These are phyloP conservation scores for Chlorella sorokiniana DNA, from an alignment of 139 green algal species.

Conservation along the genomic window DNA sequence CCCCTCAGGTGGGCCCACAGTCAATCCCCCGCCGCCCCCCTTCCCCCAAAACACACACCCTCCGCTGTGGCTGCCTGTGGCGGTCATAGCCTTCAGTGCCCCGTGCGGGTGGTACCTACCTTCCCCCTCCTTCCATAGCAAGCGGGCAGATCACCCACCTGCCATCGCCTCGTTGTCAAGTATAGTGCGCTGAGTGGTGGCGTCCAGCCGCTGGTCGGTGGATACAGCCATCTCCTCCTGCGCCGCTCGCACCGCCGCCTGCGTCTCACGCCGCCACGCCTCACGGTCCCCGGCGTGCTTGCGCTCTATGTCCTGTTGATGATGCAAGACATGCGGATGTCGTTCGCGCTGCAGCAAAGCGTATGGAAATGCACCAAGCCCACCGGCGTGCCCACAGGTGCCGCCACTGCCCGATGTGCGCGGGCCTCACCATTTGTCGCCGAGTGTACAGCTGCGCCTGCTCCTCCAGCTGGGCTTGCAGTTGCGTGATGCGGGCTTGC, in stretches of 20 bases:
- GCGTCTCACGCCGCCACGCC: slow-evolving; percentile 75
- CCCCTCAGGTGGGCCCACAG: too few relatives aligned
- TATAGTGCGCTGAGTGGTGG: slow-evolving; percentile 83
- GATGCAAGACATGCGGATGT: background rate
- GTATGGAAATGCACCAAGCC: background rate
- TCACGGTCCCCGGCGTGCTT: slow-evolving; percentile 83
- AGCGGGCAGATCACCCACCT: slow-evolving; percentile 72
- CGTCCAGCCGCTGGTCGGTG: slow-evolving; percentile 86
- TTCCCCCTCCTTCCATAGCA: slow-evolving; percentile 39
- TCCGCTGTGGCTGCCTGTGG: too few relatives aligned
- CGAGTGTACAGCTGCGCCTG: background rate
- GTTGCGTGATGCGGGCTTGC: background rate
- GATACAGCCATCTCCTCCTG: slow-evolving; percentile 73
- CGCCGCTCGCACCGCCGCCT: slow-evolving; percentile 72
- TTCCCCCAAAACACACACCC: too few relatives aligned
- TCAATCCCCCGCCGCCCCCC: too few relatives aligned
- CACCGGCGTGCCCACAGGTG: background rate
- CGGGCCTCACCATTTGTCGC: slow-evolving; percentile 37
- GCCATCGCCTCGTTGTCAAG: slow-evolving; percentile 86
- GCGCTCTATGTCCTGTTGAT: slow-evolving; percentile 71
- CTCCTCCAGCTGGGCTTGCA: slow-evolving; percentile 20
- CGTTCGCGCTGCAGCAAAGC: too few relatives aligned
- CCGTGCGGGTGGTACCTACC: background rate
- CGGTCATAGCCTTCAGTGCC: too few relatives aligned
- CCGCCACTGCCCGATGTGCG: too few relatives aligned